Evolutionary conservation across 2,329 filamentous ascomycete species (phyloP).

Genomic region (Penicillium sp.): DNA sequence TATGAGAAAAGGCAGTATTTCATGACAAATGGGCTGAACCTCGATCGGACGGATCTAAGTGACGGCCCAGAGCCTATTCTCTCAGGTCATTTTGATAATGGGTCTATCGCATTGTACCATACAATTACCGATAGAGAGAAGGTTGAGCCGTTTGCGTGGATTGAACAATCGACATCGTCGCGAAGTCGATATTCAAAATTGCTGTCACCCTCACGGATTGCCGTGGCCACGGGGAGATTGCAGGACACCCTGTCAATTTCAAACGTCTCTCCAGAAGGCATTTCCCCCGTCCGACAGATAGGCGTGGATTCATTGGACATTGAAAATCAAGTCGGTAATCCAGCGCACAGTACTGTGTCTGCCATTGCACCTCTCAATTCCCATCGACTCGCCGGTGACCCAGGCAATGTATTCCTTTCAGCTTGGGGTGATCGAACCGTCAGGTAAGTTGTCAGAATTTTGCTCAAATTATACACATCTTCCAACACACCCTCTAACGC

Average conservation of each 20-base stretch:
- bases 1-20: constrained; percentile 41
- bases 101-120: constrained; percentile 49
- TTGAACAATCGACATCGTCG: constrained; percentile 21
- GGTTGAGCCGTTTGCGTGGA: constrained; percentile 37
- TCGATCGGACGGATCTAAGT: constrained; percentile 52
- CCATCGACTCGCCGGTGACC: constrained; percentile 20
- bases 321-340: constrained; percentile 20
- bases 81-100: constrained; percentile 52
- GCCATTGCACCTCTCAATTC: constrained; percentile 38
- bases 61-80: constrained; percentile 44
- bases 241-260: constrained; percentile 51
- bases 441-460: constrained; percentile 27
- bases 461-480: neutral
- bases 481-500: constrained; percentile 1
- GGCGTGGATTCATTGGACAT: constrained; percentile 39
- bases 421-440: constrained; percentile 59
- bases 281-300: constrained; percentile 37
- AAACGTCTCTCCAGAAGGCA: constrained; percentile 47
- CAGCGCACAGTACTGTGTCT: constrained; percentile 30
- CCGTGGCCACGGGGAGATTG: constrained; percentile 49
- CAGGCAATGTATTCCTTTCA: constrained; percentile 56
- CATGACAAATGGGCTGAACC: constrained; percentile 43
- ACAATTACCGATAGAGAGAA: constrained; percentile 33
- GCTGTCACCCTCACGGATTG: constrained; percentile 50
- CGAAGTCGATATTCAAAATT: constrained; percentile 54